A percentile compares a stretch with the other conserved stretches of the same genome.
phyloP scores from a whole-genome alignment of 805 yeast genomes.

The Barnettozyma botsteinii region DNA sequence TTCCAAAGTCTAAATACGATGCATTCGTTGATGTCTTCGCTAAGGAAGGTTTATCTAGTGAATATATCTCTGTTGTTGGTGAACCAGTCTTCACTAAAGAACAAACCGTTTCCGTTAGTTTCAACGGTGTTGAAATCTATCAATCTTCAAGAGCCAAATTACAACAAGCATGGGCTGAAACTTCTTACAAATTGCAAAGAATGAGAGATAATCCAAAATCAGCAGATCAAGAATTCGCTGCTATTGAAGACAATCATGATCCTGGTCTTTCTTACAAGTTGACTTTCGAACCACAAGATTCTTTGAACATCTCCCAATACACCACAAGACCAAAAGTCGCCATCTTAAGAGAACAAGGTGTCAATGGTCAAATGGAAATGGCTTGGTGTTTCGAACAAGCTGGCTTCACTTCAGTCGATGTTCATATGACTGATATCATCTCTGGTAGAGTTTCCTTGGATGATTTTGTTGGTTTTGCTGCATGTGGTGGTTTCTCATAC shows the following conservation, averaged over 20 bases:
- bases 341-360: conserved; percentile 96
- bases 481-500: conserved; percentile 98
- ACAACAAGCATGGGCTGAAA: conserved; percentile 80
- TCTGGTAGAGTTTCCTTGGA: conserved; percentile 65
- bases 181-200: conserved; percentile 85
- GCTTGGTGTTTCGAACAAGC: conserved; percentile 95
- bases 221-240: conserved; percentile 78
- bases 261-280: conserved; percentile 86
- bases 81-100: conserved; percentile 53
- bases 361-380: conserved; percentile 97
- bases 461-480: conserved; percentile 88
- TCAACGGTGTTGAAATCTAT: conserved; percentile 43
- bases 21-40: conserved; percentile 50
- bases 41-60: conserved; percentile 52
- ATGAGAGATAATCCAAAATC: conserved; percentile 91
- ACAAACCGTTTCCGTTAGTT: conserved; percentile 43
- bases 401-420: conserved; percentile 90
- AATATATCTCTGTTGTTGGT: conserved; percentile 60
- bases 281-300: conserved; percentile 57
- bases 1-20: conserved; percentile 45
- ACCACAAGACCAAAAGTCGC: conserved; percentile 79
- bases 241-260: conserved; percentile 72
- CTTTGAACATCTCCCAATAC: conserved; percentile 34
- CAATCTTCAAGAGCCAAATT: conserved; percentile 57
- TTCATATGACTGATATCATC: conserved; percentile 91